These are phyloP conservation scores for Brassica carinata DNA, from an alignment of 345 rosid genomes.

Conservation along the genomic window DNA sequence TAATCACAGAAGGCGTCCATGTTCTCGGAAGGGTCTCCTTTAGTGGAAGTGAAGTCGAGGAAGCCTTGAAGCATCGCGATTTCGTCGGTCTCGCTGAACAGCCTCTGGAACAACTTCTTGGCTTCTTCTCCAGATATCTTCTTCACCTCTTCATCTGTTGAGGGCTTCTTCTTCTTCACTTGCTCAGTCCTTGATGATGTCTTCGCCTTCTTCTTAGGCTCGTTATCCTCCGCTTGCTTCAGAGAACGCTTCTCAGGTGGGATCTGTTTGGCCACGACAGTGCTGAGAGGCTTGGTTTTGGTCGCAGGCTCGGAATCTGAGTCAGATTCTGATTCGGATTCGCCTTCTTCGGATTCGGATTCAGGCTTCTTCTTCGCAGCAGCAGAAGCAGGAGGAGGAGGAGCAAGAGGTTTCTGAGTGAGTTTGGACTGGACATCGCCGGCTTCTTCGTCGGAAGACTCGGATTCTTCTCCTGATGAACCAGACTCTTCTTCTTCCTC, in stretches of 20 bases:
- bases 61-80: not conserved
- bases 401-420: not conserved
- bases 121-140: not conserved
- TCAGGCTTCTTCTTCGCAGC: constrained; percentile 14
- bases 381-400: not conserved
- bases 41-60: not conserved
- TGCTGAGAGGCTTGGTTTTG: constrained; percentile 19
- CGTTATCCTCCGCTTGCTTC: not conserved
- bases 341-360: constrained; percentile 27
- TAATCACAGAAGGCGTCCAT: not conserved
- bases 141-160: not conserved
- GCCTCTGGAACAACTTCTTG: not conserved
- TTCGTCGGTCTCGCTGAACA: not conserved
- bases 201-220: not conserved
- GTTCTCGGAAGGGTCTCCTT: not conserved
- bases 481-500: constrained; percentile 2
- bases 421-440: not conserved
- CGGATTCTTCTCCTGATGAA: constrained; percentile 3
- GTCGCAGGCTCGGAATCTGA: constrained; percentile 30
- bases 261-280: constrained; percentile 37
- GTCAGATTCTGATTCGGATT: constrained; percentile 26
- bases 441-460: not conserved
- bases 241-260: constrained; percentile 37
- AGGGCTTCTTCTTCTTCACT: not conserved
- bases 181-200: not conserved